These are phyloP conservation scores for Dactylellina leptospora DNA, from an alignment of 2,329 filamentous ascomycete genomes.

Conservation along the genomic window DNA sequence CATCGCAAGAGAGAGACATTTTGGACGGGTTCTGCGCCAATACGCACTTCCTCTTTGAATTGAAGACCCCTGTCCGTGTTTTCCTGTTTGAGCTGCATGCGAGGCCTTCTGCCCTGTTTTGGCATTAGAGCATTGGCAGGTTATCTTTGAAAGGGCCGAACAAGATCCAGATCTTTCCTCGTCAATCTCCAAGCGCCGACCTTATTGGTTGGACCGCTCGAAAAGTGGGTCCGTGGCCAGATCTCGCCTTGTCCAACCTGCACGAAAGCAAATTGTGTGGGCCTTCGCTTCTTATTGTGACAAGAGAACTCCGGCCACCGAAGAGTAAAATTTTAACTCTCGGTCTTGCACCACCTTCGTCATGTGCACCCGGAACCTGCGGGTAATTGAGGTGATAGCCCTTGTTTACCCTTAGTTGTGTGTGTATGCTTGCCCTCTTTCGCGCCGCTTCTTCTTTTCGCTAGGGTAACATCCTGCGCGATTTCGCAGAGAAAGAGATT, in stretches of 20 bases:
- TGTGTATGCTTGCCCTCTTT: constrained; percentile 32
- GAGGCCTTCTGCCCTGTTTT: constrained; percentile 41
- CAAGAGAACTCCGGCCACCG: constrained; percentile 11
- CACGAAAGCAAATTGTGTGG: constrained; percentile 53
- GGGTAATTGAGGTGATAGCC: constrained; percentile 47
- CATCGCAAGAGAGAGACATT: constrained; percentile 16
- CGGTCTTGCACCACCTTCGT: constrained; percentile 45
- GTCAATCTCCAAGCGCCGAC: constrained; percentile 52
- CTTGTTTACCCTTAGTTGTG: constrained; percentile 23
- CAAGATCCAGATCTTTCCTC: constrained; percentile 54
- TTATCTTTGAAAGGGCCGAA: constrained; percentile 49
- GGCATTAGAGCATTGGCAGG: constrained; percentile 41
- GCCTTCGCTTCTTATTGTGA: constrained; percentile 47
- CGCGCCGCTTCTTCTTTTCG: constrained; percentile 14
- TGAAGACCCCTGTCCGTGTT: constrained; percentile 46
- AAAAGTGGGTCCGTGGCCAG: constrained; percentile 43
- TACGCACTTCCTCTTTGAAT: constrained; percentile 42
- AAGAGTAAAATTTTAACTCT: constrained; percentile 9
- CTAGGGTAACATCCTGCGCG: constrained; percentile 38
- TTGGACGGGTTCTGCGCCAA: constrained; percentile 15
- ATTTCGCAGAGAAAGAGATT: constrained; percentile 24
- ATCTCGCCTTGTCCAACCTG: constrained; percentile 53
- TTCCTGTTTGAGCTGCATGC: constrained; percentile 50
- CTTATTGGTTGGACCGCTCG: constrained; percentile 33
- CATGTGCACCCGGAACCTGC: constrained; percentile 46